Evolutionary conservation across 495 filamentous ascomycete genomes (phyloP).

Genomic region (Neurospora sp.): DNA sequence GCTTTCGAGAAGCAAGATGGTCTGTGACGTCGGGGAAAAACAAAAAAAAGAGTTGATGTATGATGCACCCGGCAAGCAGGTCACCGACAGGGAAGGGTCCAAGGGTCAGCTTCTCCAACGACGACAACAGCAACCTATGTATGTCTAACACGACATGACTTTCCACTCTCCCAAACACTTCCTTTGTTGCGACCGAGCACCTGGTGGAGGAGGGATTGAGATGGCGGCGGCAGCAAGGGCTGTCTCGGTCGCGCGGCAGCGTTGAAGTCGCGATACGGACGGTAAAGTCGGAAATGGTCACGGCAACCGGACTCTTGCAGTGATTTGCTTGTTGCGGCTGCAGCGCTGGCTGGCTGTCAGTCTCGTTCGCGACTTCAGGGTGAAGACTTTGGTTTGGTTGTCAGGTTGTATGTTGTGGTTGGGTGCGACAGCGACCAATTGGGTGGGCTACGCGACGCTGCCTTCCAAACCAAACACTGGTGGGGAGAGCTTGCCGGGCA

Average conservation of each 20-base stretch:
- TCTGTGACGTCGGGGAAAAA: conserved; percentile 4
- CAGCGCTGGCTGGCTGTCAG: not conserved
- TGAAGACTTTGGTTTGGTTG: not conserved
- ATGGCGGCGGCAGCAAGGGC: not conserved
- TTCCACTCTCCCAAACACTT: not conserved
- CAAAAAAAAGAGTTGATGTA: not conserved
- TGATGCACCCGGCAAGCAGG: not conserved
- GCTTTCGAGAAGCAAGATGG: not conserved
- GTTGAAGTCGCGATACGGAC: not conserved
- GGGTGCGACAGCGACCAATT: conserved; percentile 9
- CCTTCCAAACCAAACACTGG: not conserved
- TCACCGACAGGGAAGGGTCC: not conserved
- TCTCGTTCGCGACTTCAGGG: not conserved
- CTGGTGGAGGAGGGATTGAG: not conserved
- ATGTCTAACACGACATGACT: not conserved
- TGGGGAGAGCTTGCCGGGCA: conserved; percentile 19
- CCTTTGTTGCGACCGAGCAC: not conserved
- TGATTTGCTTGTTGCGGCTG: not conserved
- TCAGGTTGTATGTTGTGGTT: conserved; percentile 21
- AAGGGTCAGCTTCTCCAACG: not conserved
- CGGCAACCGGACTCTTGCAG: not conserved
- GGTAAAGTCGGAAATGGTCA: not conserved
- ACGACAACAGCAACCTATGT: not conserved
- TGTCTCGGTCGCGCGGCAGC: not conserved
- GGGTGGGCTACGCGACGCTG: conserved; percentile 18